phyloP scores from a whole-genome alignment of 2,329 filamentous ascomycete species.

The Hypomyces perniciosus region DNA sequence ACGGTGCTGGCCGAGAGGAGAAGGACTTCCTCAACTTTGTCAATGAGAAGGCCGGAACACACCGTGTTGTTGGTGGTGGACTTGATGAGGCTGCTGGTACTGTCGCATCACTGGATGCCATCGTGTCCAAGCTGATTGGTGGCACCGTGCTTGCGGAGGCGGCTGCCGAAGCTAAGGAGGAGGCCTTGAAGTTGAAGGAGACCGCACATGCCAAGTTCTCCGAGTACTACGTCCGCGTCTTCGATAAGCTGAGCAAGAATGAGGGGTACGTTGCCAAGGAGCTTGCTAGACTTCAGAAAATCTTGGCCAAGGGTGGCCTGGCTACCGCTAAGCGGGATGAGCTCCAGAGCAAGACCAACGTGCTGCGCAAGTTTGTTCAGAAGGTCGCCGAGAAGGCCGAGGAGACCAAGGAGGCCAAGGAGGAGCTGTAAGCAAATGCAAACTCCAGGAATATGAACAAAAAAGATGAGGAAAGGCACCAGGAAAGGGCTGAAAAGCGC shows the following conservation, averaged over 20 bases:
- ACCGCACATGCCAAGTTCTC: constrained; percentile 67
- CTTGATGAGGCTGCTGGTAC: constrained; percentile 77
- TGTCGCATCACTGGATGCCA: constrained; percentile 67
- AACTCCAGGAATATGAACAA: background rate
- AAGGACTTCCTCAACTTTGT: constrained; percentile 71
- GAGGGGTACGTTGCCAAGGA: constrained; percentile 80
- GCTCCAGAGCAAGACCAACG: constrained; percentile 78
- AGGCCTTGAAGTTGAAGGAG: constrained; percentile 59
- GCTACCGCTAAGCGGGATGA: constrained; percentile 85
- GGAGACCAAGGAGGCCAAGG: constrained; percentile 56
- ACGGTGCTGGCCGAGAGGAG: constrained; percentile 65
- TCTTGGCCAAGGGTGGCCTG: constrained; percentile 81
- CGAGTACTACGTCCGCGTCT: constrained; percentile 89
- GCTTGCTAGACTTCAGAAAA: constrained; percentile 68
- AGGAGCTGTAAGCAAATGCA: constrained; percentile 28
- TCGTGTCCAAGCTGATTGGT: constrained; percentile 69
- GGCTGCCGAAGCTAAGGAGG: constrained; percentile 65
- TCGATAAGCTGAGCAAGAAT: constrained; percentile 76
- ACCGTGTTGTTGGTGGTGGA: constrained; percentile 74
- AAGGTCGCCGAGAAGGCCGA: constrained; percentile 47
- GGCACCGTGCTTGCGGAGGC: constrained; percentile 58
- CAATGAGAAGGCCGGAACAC: constrained; percentile 83
- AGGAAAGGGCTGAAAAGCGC: background rate
- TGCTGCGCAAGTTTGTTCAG: constrained; percentile 70
- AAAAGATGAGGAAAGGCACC: background rate